Conservation (phyloP, 2,329 filamentous ascomycete species). For the Exophiala bonariae region DNA sequence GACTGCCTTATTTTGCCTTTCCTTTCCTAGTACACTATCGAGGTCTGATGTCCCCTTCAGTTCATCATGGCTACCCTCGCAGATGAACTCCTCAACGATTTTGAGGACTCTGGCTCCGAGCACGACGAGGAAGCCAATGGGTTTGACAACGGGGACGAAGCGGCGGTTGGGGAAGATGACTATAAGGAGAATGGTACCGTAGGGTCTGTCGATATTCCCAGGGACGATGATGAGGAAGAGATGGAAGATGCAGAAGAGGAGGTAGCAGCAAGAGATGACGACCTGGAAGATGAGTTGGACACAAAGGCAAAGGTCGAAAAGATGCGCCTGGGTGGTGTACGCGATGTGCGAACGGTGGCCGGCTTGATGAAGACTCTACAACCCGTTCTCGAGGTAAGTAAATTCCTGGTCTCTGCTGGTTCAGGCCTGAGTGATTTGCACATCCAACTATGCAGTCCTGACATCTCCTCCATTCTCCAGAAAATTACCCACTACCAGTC, state of each 20-base stretch:
- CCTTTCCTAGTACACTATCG: neutral
- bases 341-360: slow-evolving; percentile 77
- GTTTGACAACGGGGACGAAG: slow-evolving; percentile 44
- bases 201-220: slow-evolving; percentile 33
- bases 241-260: slow-evolving; percentile 31
- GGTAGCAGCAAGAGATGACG: slow-evolving; percentile 43
- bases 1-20: neutral
- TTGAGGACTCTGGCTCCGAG: slow-evolving; percentile 82
- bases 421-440: slow-evolving; percentile 54
- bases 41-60: neutral
- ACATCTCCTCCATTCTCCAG: slow-evolving; percentile 62
- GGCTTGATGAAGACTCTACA: slow-evolving; percentile 78
- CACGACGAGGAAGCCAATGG: slow-evolving; percentile 61
- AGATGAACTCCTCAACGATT: slow-evolving; percentile 89
- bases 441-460: slow-evolving; percentile 64
- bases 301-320: slow-evolving; percentile 78
- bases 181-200: slow-evolving; percentile 29
- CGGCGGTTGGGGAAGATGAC: slow-evolving; percentile 8
- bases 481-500: slow-evolving; percentile 78
- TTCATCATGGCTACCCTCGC: slow-evolving; percentile 79
- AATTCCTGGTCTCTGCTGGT: slow-evolving; percentile 25
- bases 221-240: slow-evolving; percentile 35
- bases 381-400: slow-evolving; percentile 77
- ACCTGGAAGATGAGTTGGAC: slow-evolving; percentile 60
- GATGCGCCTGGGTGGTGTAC: slow-evolving; percentile 71